phyloP scores from a whole-genome alignment of 2,329 filamentous ascomycete genomes.

The Emmonsiellopsis sp. region DNA sequence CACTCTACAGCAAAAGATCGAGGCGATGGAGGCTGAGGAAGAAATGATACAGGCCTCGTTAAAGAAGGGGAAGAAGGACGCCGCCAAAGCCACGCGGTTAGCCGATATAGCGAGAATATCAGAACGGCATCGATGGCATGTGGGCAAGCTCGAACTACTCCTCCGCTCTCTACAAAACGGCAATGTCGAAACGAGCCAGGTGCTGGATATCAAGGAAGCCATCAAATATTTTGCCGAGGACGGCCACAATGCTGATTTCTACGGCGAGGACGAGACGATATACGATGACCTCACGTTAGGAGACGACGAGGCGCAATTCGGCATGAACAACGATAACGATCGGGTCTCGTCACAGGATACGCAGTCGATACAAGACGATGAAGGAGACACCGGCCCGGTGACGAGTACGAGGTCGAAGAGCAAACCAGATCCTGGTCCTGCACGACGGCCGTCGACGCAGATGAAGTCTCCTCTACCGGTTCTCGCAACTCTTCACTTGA shows the following conservation, averaged over 20 bases:
- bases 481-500: slow-evolving; percentile 75
- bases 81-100: slow-evolving; percentile 74
- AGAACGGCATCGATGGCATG: slow-evolving; percentile 95
- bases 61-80: slow-evolving; percentile 91
- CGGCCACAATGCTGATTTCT: slow-evolving; percentile 78
- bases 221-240: slow-evolving; percentile 94
- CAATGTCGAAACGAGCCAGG: slow-evolving; percentile 76
- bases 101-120: slow-evolving; percentile 74
- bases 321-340: slow-evolving; percentile 72
- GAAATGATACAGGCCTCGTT: slow-evolving; percentile 78
- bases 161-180: slow-evolving; percentile 87
- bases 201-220: slow-evolving; percentile 79
- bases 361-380: slow-evolving; percentile 83
- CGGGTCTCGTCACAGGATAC: slow-evolving; percentile 90
- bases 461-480: slow-evolving; percentile 92
- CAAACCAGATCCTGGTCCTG: slow-evolving; percentile 50
- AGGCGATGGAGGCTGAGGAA: slow-evolving; percentile 81
- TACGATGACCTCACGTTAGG: slow-evolving; percentile 92
- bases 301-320: slow-evolving; percentile 82
- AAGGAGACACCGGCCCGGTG: slow-evolving; percentile 18
- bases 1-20: slow-evolving; percentile 87
- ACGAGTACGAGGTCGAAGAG: slow-evolving; percentile 37
- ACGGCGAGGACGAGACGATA: slow-evolving; percentile 78
- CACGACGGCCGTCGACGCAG: slow-evolving; percentile 73
- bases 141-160: slow-evolving; percentile 83